Evolutionary conservation across 768 basidiomycete genomes (phyloP).

Genomic region (Lentinula detonsa): DNA sequence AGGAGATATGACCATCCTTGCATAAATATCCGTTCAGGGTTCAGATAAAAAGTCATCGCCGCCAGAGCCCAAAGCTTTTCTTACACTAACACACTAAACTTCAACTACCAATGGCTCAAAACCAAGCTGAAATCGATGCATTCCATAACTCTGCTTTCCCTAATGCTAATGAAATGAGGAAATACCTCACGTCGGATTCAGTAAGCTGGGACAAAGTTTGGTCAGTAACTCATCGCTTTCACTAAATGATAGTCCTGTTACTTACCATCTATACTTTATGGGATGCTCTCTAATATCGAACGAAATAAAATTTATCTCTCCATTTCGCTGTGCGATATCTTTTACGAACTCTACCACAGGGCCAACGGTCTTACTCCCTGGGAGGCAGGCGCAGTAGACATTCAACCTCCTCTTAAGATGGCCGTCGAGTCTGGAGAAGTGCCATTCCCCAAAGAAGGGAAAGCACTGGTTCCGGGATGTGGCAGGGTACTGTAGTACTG

Average conservation of each 20-base stretch:
- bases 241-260: neutral
- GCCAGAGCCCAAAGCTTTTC: neutral
- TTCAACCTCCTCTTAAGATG: slow-evolving; percentile 51
- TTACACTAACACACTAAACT: neutral
- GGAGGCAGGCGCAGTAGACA: slow-evolving; percentile 38
- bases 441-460: slow-evolving; percentile 32
- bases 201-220: slow-evolving; percentile 23
- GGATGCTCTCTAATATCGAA: too few species aligned
- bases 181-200: slow-evolving; percentile 18
- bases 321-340: neutral
- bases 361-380: slow-evolving; percentile 45
- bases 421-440: slow-evolving; percentile 40
- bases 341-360: neutral
- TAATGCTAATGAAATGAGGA: slow-evolving; percentile 1
- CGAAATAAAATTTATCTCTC: too few species aligned
- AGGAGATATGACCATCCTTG: too few species aligned
- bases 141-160: slow-evolving; percentile 2
- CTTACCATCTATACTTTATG: neutral
- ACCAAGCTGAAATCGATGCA: neutral
- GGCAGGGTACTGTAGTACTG: slow-evolving; percentile 29
- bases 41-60: neutral
- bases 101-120: neutral
- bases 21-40: neutral
- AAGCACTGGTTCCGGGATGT: slow-evolving; percentile 53
- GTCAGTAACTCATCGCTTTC: slow-evolving; percentile 7